Percentiles rank a stretch among this genome's conserved stretches.
These are phyloP conservation scores for Fusarium zealandicum DNA, from an alignment of 2,329 filamentous ascomycete species.

Conservation along the genomic window DNA sequence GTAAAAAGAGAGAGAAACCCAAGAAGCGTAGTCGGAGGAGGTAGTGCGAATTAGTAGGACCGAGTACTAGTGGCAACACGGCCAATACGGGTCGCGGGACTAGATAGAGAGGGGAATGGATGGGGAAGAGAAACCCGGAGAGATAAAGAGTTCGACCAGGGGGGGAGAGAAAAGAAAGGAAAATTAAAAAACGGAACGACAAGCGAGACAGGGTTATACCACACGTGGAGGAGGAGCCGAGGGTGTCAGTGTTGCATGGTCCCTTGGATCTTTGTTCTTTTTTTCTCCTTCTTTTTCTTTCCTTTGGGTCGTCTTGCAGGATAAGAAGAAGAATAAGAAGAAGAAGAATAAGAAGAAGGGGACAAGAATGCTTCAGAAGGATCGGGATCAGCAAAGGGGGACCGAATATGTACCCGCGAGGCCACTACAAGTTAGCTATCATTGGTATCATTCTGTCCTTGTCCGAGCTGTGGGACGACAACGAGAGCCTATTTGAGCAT, in stretches of 20 bases:
- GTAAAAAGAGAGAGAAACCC: conserved; percentile 26
- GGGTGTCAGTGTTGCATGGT: background rate
- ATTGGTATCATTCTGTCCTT: too few species aligned
- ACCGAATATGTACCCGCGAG: background rate
- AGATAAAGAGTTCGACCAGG: conserved; percentile 6
- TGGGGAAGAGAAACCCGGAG: background rate
- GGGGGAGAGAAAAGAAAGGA: background rate
- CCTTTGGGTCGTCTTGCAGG: conserved; percentile 1
- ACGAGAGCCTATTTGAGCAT: conserved; percentile 13
- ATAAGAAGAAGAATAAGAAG: background rate
- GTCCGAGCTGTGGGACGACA: conserved; percentile 10
- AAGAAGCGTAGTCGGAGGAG: conserved; percentile 1
- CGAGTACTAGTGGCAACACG: conserved; percentile 25
- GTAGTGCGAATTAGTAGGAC: conserved; percentile 6
- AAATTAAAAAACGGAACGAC: conserved; percentile 8
- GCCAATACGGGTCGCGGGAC: conserved; percentile 1
- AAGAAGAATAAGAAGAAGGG: background rate
- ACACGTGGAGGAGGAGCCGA: conserved; percentile 16
- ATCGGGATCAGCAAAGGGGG: background rate
- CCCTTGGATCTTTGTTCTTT: background rate
- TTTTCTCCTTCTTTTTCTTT: background rate
- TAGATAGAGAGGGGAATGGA: background rate
- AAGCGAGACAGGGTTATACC: background rate
- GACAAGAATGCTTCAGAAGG: background rate
- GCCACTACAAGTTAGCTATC: background rate